phyloP scores from a whole-genome alignment of 2,329 filamentous ascomycete species.

The Penicillium sp. region DNA sequence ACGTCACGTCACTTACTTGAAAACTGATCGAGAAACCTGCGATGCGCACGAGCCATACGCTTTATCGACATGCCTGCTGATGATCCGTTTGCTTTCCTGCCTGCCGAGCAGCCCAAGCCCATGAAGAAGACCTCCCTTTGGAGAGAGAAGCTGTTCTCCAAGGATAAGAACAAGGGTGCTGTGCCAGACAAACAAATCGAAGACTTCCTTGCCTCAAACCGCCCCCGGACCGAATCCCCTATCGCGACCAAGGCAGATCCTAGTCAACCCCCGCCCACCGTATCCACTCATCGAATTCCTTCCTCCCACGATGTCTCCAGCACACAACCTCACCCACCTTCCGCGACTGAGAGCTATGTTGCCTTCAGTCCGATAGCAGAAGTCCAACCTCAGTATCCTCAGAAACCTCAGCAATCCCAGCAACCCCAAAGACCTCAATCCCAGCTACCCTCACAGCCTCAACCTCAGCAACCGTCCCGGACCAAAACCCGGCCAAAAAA shows the following conservation, averaged over 20 bases:
- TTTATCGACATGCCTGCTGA: conserved; percentile 33
- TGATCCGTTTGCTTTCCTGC: conserved; percentile 38
- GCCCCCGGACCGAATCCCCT: conserved; percentile 31
- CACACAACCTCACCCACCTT: conserved; percentile 4
- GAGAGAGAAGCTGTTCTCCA: conserved; percentile 52
- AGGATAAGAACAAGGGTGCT: conserved; percentile 37
- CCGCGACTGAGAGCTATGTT: conserved; percentile 20
- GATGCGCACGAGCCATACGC: conserved; percentile 37
- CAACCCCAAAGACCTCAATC: background rate
- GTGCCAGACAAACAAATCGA: conserved; percentile 50
- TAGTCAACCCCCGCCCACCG: conserved; percentile 14
- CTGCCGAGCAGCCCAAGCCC: conserved; percentile 34
- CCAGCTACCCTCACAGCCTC: background rate
- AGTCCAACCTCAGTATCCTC: background rate
- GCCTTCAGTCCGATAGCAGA: conserved; percentile 17
- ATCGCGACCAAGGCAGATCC: conserved; percentile 18
- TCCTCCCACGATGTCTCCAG: conserved; percentile 29
- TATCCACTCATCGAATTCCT: conserved; percentile 34
- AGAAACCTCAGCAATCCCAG: background rate
- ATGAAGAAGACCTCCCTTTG: conserved; percentile 39
- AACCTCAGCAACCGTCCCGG: background rate
- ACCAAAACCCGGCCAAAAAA: conserved; percentile 41
- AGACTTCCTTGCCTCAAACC: conserved; percentile 59
- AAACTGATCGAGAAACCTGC: conserved; percentile 12
- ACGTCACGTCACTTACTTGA: background rate